Conservation (phyloP, 164 flowering plant genomes). For the Magnolia officinalis region DNA sequence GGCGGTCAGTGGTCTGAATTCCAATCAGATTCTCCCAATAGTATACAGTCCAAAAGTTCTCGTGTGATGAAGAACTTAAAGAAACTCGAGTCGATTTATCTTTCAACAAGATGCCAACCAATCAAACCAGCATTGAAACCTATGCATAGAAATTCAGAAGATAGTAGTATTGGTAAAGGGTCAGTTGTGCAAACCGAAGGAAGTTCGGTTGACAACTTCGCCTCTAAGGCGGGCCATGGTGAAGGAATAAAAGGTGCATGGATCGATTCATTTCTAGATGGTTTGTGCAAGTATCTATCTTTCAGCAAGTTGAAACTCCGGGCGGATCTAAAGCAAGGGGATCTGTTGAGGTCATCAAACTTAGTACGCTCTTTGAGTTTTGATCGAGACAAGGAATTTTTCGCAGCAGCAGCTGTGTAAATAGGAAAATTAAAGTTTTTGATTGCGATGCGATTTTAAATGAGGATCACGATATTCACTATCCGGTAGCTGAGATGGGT, state of each 20-base stretch:
- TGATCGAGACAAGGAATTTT: conserved; percentile 91
- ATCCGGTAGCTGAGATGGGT: conserved; percentile 92
- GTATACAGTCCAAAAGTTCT: conserved; percentile 47
- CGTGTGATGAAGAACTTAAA: conserved; percentile 81
- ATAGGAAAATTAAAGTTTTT: conserved; percentile 90
- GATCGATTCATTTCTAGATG: conserved; percentile 86
- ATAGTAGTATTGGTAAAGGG: conserved; percentile 52
- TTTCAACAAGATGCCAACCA: conserved; percentile 60
- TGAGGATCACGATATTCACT: conserved; percentile 81
- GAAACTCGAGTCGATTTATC: conserved; percentile 77
- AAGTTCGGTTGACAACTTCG: conserved; percentile 59
- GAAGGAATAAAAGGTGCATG: conserved; percentile 51
- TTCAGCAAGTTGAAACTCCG: conserved; percentile 70
- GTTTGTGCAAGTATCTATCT: conserved; percentile 82
- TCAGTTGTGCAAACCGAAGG: conserved; percentile 62
- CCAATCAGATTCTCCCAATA: conserved; percentile 32
- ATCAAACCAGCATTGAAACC: conserved; percentile 30
- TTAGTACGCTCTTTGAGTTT: conserved; percentile 84
- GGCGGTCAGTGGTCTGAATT: conserved; percentile 25
- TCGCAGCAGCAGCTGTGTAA: conserved; percentile 97
- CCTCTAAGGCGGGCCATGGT: conserved; percentile 32
- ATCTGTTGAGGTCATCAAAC: conserved; percentile 82
- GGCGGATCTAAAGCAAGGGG: conserved; percentile 92
- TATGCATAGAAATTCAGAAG: conserved; percentile 32
- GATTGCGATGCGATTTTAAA: conserved; percentile 66